Conservation (phyloP, 306 rosid genomes). For the Dryas alaskensis region DNA sequence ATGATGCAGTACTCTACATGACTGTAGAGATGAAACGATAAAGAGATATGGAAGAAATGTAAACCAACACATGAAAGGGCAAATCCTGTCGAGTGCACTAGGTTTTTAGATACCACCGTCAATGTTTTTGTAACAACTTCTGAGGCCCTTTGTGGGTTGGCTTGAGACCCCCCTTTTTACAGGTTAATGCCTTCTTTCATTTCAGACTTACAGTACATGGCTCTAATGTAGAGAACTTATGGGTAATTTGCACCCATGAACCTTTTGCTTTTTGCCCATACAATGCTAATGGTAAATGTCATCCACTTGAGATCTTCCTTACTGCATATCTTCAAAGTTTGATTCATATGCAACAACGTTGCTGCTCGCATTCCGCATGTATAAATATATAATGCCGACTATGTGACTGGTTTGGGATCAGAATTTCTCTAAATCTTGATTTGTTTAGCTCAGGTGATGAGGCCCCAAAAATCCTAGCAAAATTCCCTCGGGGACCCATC, state of each 20-base stretch:
- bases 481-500: too few species aligned
- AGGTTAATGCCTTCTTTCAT: conserved; percentile 23
- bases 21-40: neutral
- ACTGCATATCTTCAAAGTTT: neutral
- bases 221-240: conserved; percentile 29
- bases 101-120: conserved; percentile 14
- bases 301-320: neutral
- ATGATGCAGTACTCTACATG: conserved; percentile 13
- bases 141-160: conserved; percentile 41
- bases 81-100: conserved; percentile 11
- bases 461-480: too few species aligned
- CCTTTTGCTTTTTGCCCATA: conserved; percentile 1
- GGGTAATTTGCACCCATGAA: conserved; percentile 38
- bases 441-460: neutral
- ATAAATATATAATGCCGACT: neutral
- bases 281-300: conserved; percentile 3
- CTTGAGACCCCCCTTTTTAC: conserved; percentile 27
- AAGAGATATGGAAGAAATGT: conserved; percentile 28
- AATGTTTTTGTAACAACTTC: conserved; percentile 35
- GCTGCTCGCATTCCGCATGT: conserved; percentile 1
- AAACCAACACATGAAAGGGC: conserved; percentile 23
- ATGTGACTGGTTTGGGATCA: neutral
- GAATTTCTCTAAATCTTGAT: neutral
- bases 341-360: neutral
- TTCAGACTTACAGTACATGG: conserved; percentile 8